A percentile compares a stretch with the other conserved stretches of the same genome.
Conservation (phyloP, 2,329 filamentous ascomycete genomes). For the Paecilomyces dactylethromorphus region DNA sequence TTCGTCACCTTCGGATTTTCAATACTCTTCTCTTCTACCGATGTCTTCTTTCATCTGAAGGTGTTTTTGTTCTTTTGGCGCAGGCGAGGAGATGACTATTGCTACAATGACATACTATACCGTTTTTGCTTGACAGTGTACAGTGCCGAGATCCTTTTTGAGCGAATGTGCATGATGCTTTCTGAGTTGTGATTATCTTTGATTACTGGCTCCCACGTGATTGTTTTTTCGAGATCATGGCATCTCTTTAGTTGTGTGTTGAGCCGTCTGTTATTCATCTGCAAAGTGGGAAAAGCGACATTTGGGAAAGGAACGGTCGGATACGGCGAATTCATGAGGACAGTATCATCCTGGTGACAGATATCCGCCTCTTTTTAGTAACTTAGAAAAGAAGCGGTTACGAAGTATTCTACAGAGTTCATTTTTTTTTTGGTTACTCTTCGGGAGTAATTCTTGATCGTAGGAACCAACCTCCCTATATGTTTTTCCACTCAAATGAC, state of each 20-base stretch:
- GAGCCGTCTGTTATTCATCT: neutral
- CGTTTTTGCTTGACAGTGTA: slow-evolving; percentile 2
- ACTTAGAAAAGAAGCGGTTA: neutral
- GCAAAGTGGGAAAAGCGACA: neutral
- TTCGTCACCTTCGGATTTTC: neutral
- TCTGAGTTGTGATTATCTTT: neutral
- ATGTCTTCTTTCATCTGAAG: neutral
- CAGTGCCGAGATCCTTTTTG: slow-evolving; percentile 1
- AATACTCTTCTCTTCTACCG: neutral
- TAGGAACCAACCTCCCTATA: no score
- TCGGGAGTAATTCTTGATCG: no score
- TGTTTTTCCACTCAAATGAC: no score
- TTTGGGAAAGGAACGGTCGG: neutral
- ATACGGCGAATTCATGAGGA: neutral
- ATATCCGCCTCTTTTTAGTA: neutral
- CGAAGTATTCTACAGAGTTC: neutral
- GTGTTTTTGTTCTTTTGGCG: neutral
- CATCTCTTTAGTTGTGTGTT: neutral
- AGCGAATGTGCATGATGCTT: neutral
- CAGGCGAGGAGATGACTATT: neutral
- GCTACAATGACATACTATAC: neutral
- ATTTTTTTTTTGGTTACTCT: neutral
- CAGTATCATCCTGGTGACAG: neutral
- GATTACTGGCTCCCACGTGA: neutral
- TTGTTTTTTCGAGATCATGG: neutral